phyloP scores from a whole-genome alignment of 1,139 yeast species.

The Nakaseomyces bracarensis region DNA sequence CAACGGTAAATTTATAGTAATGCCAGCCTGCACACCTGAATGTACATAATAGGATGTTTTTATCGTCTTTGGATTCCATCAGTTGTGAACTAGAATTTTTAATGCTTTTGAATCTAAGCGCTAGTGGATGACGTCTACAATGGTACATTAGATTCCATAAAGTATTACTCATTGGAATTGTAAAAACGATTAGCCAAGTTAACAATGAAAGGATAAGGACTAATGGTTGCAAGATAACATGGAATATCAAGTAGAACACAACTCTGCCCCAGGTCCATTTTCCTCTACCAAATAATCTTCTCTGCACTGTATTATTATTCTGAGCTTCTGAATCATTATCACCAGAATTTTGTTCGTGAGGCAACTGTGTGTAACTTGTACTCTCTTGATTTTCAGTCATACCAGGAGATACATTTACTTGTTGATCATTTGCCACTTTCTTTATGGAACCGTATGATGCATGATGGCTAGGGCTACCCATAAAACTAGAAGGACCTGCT shows the following conservation, averaged over 20 bases:
- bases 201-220: constrained; percentile 46
- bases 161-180: constrained; percentile 88
- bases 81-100: constrained; percentile 14
- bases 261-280: constrained; percentile 83
- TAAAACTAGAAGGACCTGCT: constrained; percentile 6
- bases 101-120: constrained; percentile 34
- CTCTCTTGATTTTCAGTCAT: not conserved
- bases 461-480: constrained; percentile 13
- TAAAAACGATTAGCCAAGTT: constrained; percentile 79
- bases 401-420: not conserved
- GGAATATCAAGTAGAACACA: constrained; percentile 66
- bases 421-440: constrained; percentile 12
- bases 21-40: constrained; percentile 87
- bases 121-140: constrained; percentile 83
- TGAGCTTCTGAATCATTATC: not conserved
- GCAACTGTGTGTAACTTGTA: not conserved
- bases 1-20: constrained; percentile 91
- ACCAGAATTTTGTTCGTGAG: constrained; percentile 3
- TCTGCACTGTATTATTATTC: constrained; percentile 37
- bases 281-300: constrained; percentile 84
- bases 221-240: constrained; percentile 62
- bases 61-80: constrained; percentile 18
- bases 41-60: constrained; percentile 59
- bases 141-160: constrained; percentile 63
- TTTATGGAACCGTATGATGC: constrained; percentile 26